phyloP scores from a whole-genome alignment of 805 yeast genomes.

The Komagataella ulmi region DNA sequence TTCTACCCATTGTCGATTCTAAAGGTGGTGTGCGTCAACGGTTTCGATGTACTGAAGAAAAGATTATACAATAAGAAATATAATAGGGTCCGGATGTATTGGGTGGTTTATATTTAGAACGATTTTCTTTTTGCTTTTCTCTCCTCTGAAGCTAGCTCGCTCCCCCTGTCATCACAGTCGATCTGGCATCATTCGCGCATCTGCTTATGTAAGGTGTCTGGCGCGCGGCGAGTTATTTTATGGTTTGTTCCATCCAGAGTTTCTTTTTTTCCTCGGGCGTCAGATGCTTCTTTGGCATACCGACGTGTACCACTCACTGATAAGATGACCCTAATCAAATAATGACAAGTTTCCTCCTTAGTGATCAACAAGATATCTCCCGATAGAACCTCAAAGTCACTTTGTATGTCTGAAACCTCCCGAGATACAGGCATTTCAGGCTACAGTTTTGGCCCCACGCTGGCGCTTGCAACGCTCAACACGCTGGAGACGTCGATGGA shows the following conservation, averaged over 20 bases:
- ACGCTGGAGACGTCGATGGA: neutral
- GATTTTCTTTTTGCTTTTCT: too few species aligned
- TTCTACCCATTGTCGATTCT: constrained; percentile 65
- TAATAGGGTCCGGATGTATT: neutral
- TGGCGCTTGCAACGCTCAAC: neutral
- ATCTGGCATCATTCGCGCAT: neutral
- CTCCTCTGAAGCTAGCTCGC: neutral
- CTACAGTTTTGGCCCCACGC: neutral
- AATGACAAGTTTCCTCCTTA: neutral
- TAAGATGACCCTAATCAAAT: neutral
- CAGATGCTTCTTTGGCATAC: neutral
- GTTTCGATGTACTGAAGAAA: neutral
- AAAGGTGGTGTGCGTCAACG: neutral
- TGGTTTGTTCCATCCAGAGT: neutral
- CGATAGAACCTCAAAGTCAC: neutral
- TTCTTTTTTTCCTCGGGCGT: neutral
- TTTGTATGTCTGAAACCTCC: neutral
- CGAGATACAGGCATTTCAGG: neutral
- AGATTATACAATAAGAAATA: neutral
- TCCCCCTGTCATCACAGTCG: too few species aligned
- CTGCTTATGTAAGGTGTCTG: neutral
- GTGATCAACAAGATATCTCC: neutral
- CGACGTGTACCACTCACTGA: neutral
- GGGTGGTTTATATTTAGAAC: neutral
- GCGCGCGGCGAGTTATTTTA: too few species aligned